Evolutionary conservation across 306 rosid species (phyloP).

Genomic region (barrel medic (Medicago truncatula)): MtrunA17r5.0-ANR NC_053049.1:37701501-37702000

Average conservation of each 20-base stretch:
- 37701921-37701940: constrained; percentile 70
- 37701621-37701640: constrained; percentile 49
- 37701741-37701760: too few relatives aligned
- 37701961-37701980: constrained; percentile 52
- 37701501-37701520: constrained; percentile 52
- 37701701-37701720: too few relatives aligned
- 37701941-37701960: constrained; percentile 53
- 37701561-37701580: constrained; percentile 54
- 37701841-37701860: constrained; percentile 75
- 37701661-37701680: too few relatives aligned
- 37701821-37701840: neutral
- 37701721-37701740: too few relatives aligned
- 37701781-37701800: too few relatives aligned
- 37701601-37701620: constrained; percentile 48
- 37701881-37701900: constrained; percentile 63
- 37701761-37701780: too few relatives aligned
- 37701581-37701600: constrained; percentile 43
- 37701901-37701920: constrained; percentile 73
- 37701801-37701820: neutral
- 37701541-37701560: constrained; percentile 53
- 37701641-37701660: constrained; percentile 53
- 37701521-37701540: constrained; percentile 55
- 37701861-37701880: constrained; percentile 93
- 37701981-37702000: constrained; percentile 40
- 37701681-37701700: too few relatives aligned